Conservation (phyloP, 768 basidiomycete genomes). For the Boletus tomentosulus region DNA sequence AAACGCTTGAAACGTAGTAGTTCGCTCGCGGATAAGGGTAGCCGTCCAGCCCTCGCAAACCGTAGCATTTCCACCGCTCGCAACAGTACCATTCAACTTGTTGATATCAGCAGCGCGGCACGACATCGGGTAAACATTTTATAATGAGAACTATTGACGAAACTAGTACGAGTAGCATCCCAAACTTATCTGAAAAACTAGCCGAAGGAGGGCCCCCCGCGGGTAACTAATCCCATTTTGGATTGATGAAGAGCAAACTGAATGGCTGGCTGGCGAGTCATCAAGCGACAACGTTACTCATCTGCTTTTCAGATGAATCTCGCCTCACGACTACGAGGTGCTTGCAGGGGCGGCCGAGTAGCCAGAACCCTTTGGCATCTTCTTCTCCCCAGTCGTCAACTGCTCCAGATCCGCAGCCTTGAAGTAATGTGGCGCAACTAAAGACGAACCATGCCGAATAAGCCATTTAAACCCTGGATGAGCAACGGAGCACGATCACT, state of each 20-base stretch:
- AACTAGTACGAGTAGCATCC: too few relatives aligned
- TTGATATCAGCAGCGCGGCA: conserved; percentile 53
- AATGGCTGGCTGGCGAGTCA: too few relatives aligned
- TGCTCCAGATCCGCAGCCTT: conserved; percentile 81
- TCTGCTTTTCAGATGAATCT: not conserved
- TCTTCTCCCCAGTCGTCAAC: conserved; percentile 76
- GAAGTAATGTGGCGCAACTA: conserved; percentile 97
- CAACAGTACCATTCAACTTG: conserved; percentile 46
- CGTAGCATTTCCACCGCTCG: conserved; percentile 64
- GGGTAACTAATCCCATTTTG: too few relatives aligned
- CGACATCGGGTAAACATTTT: not conserved
- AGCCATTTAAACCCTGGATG: not conserved
- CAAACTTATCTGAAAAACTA: too few relatives aligned
- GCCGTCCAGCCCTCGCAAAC: conserved; percentile 62
- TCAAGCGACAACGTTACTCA: too few relatives aligned
- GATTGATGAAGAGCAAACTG: too few relatives aligned
- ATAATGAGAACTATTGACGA: not conserved
- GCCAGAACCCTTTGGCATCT: conserved; percentile 82
- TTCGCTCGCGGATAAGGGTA: conserved; percentile 72
- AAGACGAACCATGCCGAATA: not conserved
- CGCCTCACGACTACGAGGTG: conserved; percentile 2
- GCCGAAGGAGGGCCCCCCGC: too few relatives aligned
- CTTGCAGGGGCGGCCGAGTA: conserved; percentile 17
- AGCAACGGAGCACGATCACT: conserved; percentile 18
- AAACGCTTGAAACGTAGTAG: conserved; percentile 73